Conservation (phyloP, 2,329 filamentous ascomycete genomes). For the Fusarium coffeatum region DNA sequence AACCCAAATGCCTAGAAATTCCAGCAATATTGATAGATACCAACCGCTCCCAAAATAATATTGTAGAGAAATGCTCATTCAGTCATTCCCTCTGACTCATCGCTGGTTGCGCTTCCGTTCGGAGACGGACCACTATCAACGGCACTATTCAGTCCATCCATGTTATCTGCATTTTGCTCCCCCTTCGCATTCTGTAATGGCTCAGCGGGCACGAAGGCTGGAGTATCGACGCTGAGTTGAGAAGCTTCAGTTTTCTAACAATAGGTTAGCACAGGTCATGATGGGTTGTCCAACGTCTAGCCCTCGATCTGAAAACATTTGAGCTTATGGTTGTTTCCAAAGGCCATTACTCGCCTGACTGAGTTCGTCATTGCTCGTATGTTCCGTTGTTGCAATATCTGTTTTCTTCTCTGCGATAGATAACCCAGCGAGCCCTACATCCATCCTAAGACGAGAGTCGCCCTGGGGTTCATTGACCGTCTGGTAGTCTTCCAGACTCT, state of each 20-base stretch:
- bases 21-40: accelerated
- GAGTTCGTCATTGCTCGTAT: accelerated
- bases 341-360: accelerated
- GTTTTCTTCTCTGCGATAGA: not conserved
- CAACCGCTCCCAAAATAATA: not conserved
- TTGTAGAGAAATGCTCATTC: not conserved
- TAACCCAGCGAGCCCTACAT: not conserved
- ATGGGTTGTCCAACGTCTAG: not conserved
- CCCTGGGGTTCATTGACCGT: accelerated
- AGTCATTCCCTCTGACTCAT: not conserved
- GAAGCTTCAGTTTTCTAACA: not conserved
- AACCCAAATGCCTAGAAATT: no score
- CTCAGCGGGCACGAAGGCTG: not conserved
- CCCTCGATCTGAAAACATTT: not conserved
- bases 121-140: not conserved
- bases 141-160: not conserved
- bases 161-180: not conserved
- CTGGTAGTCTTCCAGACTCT: accelerated
- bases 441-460: not conserved
- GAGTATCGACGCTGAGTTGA: not conserved
- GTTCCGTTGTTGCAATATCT: not conserved
- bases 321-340: not conserved
- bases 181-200: not conserved
- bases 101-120: not conserved
- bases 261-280: not conserved